phyloP scores from a whole-genome alignment of 176 grass and related monocot species.

The Sorghum bicolor region DNA sequence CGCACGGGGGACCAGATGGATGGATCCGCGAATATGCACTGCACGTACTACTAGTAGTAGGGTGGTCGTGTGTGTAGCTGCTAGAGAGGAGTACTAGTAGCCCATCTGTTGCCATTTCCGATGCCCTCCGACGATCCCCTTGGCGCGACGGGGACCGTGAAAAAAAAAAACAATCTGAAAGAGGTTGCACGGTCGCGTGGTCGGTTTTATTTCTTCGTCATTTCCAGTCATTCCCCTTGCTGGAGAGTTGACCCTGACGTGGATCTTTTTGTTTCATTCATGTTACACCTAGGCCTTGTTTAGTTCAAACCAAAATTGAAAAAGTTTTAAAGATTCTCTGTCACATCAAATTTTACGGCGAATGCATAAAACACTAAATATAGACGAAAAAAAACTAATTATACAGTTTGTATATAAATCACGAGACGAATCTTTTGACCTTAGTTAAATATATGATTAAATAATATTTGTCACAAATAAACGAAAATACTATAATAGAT shows the following conservation, averaged over 20 bases:
- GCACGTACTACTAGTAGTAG: not conserved
- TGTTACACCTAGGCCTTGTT: no score
- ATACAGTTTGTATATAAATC: no score
- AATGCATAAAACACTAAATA: no score
- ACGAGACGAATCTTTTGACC: no score
- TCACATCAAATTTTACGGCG: no score
- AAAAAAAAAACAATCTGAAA: not conserved
- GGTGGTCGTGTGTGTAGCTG: not conserved
- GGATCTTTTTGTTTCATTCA: not conserved
- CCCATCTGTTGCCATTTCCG: constrained; percentile 28
- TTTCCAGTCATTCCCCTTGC: not conserved
- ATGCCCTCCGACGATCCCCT: not conserved
- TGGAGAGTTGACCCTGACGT: not conserved
- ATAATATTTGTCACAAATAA: no score
- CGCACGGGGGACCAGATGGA: not conserved
- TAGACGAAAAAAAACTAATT: no score
- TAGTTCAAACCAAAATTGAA: no score
- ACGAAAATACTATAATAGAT: no score
- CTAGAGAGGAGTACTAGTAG: not conserved
- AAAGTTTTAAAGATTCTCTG: no score
- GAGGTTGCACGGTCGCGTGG: not conserved
- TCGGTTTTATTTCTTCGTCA: constrained; percentile 22
- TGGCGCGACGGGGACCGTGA: not conserved
- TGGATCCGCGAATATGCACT: not conserved
- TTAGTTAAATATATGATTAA: no score